These are phyloP conservation scores for Chaetoscypha palmicola DNA, from an alignment of 2,329 filamentous ascomycete genomes.

Conservation along the genomic window DNA sequence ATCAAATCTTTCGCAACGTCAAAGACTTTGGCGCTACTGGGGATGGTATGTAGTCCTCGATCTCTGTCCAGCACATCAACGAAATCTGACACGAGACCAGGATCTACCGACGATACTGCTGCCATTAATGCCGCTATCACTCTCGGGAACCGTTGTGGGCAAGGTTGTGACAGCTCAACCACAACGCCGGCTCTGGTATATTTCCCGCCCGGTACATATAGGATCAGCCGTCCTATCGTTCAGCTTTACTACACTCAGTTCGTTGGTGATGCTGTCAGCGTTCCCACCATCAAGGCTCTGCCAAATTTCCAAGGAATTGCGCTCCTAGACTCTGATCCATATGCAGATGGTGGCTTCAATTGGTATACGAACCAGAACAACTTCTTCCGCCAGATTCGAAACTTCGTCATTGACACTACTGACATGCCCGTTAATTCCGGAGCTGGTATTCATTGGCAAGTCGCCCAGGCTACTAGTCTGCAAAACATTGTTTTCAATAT, in stretches of 20 bases:
- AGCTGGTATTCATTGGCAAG: slow-evolving; percentile 77
- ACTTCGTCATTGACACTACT: slow-evolving; percentile 73
- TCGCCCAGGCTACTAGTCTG: slow-evolving; percentile 73
- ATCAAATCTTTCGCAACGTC: slow-evolving; percentile 72
- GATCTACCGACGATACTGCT: slow-evolving; percentile 69
- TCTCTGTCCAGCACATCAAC: background rate
- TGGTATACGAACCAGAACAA: slow-evolving; percentile 77
- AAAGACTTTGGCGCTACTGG: slow-evolving; percentile 68
- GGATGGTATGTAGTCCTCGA: slow-evolving; percentile 41
- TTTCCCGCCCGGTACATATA: slow-evolving; percentile 81
- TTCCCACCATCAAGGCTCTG: slow-evolving; percentile 70
- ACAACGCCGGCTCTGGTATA: slow-evolving; percentile 81
- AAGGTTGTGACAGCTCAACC: slow-evolving; percentile 76
- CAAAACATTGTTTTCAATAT: slow-evolving; percentile 81
- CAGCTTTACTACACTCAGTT: slow-evolving; percentile 93
- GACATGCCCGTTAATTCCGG: slow-evolving; percentile 53
- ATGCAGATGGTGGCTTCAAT: slow-evolving; percentile 59
- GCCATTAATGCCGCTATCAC: slow-evolving; percentile 82
- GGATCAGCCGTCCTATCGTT: slow-evolving; percentile 70
- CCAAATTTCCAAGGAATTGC: slow-evolving; percentile 75
- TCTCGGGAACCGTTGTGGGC: slow-evolving; percentile 71
- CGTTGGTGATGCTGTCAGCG: slow-evolving; percentile 66
- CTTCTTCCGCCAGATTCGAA: slow-evolving; percentile 77
- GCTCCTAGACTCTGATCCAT: slow-evolving; percentile 83
- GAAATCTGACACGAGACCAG: slow-evolving; percentile 40